Conservation (phyloP, 2,329 filamentous ascomycete species). For the Penicillium sp. region DNA sequence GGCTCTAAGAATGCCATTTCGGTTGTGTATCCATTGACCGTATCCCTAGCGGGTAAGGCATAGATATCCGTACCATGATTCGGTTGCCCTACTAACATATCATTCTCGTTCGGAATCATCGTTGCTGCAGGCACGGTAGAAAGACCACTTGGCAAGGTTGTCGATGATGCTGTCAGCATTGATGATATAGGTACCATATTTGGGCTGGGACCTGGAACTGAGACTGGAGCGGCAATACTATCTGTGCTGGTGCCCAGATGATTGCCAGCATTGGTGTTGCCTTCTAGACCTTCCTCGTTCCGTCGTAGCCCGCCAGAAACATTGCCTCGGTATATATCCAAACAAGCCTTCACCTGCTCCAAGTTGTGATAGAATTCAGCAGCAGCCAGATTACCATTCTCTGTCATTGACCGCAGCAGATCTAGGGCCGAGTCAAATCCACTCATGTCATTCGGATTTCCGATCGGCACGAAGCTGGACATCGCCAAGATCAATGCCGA, state of each 20-base stretch:
- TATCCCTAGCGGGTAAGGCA: conserved; percentile 23
- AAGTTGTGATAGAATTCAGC: conserved; percentile 38
- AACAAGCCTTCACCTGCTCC: conserved; percentile 33
- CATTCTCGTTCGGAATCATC: conserved; percentile 3
- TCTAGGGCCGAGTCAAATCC: conserved; percentile 36
- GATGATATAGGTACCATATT: neutral
- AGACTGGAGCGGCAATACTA: neutral
- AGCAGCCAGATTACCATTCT: conserved; percentile 39
- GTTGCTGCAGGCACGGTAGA: neutral
- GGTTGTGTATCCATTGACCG: conserved; percentile 33
- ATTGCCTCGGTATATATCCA: conserved; percentile 24
- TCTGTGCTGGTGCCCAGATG: neutral
- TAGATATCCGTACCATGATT: conserved; percentile 6
- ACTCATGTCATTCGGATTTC: conserved; percentile 30
- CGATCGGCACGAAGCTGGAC: conserved; percentile 37
- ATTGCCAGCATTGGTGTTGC: neutral
- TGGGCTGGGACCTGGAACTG: neutral
- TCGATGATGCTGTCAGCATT: conserved; percentile 2
- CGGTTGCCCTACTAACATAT: conserved; percentile 8
- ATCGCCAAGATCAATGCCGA: conserved; percentile 40
- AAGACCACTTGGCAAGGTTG: neutral
- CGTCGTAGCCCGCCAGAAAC: neutral
- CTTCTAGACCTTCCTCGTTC: neutral
- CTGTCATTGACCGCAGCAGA: conserved; percentile 34
- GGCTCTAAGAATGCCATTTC: conserved; percentile 41